Evolutionary conservation across 352 stramenopile species (phyloP), one percentile per base, ranked within the genome.

Genomic region (Phytophthora fragariae): DNA sequence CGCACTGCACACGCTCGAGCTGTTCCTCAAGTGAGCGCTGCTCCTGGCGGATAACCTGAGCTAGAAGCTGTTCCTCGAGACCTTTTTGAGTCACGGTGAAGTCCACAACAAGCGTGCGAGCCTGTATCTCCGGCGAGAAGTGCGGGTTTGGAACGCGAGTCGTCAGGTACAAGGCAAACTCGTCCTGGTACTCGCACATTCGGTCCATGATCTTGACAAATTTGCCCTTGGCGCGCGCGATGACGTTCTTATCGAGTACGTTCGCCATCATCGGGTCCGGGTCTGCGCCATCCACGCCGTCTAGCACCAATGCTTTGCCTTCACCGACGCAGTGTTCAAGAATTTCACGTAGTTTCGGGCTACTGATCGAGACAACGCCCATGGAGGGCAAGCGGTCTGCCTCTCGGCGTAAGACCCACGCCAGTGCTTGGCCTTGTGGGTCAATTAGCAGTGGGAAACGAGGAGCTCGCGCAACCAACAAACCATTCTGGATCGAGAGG

Each of bases 21-120:
- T 97, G 88, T 65, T 98, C 93, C 73, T 98, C 93, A 0, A 98
- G 81, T 9, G 83, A 94, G 39, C 83, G 89, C 60, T 98, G 92
- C 61, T 98, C 93, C 62, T 97, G 93, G 57, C 95, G 89, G 60
- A 98, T 98, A 19, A 98, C 92, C n/a, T 90, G 79, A 11, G 90
- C 93, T 1, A 98, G 76, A 5, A 98, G 74, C 65, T 98, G 94
- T 70, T 98, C 94, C 61, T 98, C 93, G 1, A 98, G 72, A 3
- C 93, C 94, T 56, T 90, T 86, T 70, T 96, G 86, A 17, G 93
- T 98, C 17, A 98, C 93, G 0, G 92, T 98, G 66, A 98, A 98
- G 65, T 98, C 92, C 12, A 98, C 86, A 17, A 93, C 76, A 65
- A 89, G 82, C 14, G 84, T 85, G 0, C 84, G 81, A 6, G 84